These are phyloP conservation scores for Salvia sclarea DNA, from an alignment of 305 asterid genomes.

Conservation along the genomic window DNA sequence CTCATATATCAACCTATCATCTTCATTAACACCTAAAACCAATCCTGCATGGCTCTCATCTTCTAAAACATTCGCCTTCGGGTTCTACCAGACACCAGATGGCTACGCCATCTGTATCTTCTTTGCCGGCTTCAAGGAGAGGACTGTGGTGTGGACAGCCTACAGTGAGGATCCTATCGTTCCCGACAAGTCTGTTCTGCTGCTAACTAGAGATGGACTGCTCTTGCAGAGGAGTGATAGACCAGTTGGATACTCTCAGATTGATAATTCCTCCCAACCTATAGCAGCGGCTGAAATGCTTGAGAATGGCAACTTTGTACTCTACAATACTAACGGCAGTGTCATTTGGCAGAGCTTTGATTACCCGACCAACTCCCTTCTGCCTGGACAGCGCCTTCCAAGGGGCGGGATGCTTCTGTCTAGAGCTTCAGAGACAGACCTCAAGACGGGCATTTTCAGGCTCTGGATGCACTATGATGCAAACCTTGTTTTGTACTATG, in stretches of 20 bases:
- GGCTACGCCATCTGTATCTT: constrained; percentile 2
- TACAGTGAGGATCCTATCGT: not conserved
- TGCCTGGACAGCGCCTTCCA: constrained; percentile 11
- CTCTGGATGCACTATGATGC: constrained; percentile 5
- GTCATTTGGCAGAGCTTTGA: constrained; percentile 18
- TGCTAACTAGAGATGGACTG: not conserved
- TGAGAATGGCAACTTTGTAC: constrained; percentile 21
- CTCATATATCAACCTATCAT: not conserved
- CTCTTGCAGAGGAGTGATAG: not conserved
- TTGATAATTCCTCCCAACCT: not conserved
- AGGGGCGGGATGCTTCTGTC: not conserved
- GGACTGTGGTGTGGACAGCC: constrained; percentile 23
- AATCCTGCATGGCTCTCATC: not conserved
- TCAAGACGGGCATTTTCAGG: not conserved
- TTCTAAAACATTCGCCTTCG: not conserved
- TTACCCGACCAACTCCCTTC: constrained; percentile 3
- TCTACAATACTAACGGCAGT: not conserved
- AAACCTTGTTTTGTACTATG: constrained; percentile 8
- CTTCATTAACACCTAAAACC: not conserved
- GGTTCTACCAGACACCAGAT: not conserved
- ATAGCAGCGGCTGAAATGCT: constrained; percentile 9
- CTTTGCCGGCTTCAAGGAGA: not conserved
- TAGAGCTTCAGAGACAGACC: not conserved
- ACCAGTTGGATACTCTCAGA: not conserved
- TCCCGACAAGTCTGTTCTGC: not conserved